These are phyloP conservation scores for Sugiyamaella japonica DNA, from an alignment of 1,139 yeast genomes.

Conservation along the genomic window DNA sequence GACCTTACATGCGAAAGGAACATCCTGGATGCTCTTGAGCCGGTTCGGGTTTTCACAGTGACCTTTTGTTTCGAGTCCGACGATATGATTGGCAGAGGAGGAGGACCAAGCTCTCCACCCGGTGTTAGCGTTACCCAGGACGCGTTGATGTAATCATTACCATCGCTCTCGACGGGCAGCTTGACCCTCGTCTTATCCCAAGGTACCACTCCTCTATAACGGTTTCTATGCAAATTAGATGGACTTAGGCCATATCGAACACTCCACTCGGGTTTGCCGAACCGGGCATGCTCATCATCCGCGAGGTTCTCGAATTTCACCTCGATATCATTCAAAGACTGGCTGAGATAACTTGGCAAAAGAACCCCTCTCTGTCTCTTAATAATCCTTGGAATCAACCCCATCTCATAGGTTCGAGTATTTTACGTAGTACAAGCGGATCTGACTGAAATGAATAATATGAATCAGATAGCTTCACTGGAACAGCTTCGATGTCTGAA, in stretches of 20 bases:
- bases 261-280: constrained; percentile 17
- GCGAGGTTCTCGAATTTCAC: constrained; percentile 20
- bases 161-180: constrained; percentile 39
- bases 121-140: constrained; percentile 43
- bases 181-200: constrained; percentile 57
- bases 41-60: not conserved
- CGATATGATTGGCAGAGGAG: not conserved
- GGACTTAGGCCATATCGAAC: constrained; percentile 14
- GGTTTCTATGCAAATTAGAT: constrained; percentile 41
- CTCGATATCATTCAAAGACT: constrained; percentile 12
- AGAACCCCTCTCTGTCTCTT: constrained; percentile 1
- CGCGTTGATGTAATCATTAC: constrained; percentile 51
- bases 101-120: constrained; percentile 29
- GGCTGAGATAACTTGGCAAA: constrained; percentile 16
- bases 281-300: constrained; percentile 19
- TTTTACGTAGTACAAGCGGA: not conserved
- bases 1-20: constrained; percentile 1
- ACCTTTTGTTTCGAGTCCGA: not conserved
- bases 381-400: constrained; percentile 8
- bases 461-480: not conserved
- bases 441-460: not conserved
- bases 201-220: constrained; percentile 60
- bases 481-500: not conserved
- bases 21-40: not conserved
- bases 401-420: not conserved